Evolutionary conservation across 2,329 filamentous ascomycete genomes (phyloP), one percentile per base, ranked within the genome.

Genomic region (Verticillium zaregamsianum): DNA sequence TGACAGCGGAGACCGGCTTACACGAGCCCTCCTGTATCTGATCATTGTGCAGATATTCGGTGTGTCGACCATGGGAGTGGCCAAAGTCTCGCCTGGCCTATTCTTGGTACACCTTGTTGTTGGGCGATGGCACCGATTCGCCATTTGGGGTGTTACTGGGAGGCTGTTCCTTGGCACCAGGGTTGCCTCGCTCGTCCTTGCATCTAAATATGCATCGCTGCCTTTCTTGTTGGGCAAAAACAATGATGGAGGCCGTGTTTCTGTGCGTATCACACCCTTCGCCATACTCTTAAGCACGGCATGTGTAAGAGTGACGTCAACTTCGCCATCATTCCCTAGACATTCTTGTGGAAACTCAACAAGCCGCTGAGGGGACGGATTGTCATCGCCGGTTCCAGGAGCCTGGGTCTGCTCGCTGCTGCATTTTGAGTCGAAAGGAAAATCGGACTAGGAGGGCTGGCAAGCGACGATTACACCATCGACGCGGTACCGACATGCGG

Each of bases 271-370:
- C 14, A 61, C 54, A n/a, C 63, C 65, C 14, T 59, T 64, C 15
- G 66, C 64, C 5, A 54, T 65, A 17, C 57, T 63, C 7, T 59
- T 67, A n/a, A 61, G 63, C 31, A 62, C 33, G 33, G 33, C 33
- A 35, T 35, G 8, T 35, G 64, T 66, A 55, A 31, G 62, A 11
- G 3, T 1, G 76, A 79, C 62, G 74, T 77, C 57, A 74, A 75
- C 54, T 77, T 74, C 15, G 75, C 74, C 45, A 61, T 70, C 0
- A 76, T 80, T 5, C 77, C 78, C 0, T 80, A 78, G 76, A 68
- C 78, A 3, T 73, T 80, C 11, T 72, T 79, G 23, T 79, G 76
- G 76, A 63, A 64, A 2, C 61, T 79, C 58, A 71, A 77, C 52
- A 79, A 72, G 58, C 67, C 70, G 9, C 69, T 61, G 3, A 67